These are phyloP conservation scores for Escovopsis sp. DNA, from an alignment of 2,329 filamentous ascomycete species.

Conservation along the genomic window DNA sequence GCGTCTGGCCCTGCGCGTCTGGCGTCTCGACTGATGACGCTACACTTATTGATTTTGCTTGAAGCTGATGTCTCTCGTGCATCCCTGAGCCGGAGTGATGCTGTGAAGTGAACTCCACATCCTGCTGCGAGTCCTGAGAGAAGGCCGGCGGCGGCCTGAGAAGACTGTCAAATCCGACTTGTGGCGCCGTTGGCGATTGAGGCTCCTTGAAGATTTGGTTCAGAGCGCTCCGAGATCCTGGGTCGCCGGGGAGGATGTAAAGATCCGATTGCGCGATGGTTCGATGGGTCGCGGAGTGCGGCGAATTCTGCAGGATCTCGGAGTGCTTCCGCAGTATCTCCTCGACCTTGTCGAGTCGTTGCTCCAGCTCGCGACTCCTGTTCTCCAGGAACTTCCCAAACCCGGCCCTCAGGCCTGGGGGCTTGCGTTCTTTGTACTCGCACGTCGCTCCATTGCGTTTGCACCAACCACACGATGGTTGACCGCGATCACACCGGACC, in stretches of 20 bases:
- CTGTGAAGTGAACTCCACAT: background rate
- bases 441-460: slow-evolving; percentile 46
- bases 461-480: slow-evolving; percentile 58
- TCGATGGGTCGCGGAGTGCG: slow-evolving; percentile 22
- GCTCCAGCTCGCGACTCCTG: slow-evolving; percentile 22
- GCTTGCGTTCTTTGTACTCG: slow-evolving; percentile 56
- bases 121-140: background rate
- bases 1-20: slow-evolving; percentile 24
- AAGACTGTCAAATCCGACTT: slow-evolving; percentile 40
- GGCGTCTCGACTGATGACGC: slow-evolving; percentile 20
- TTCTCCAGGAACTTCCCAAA: slow-evolving; percentile 63
- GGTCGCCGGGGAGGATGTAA: slow-evolving; percentile 37
- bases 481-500: slow-evolving; percentile 64
- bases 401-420: slow-evolving; percentile 48
- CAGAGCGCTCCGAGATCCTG: slow-evolving; percentile 38
- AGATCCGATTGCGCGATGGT: slow-evolving; percentile 29
- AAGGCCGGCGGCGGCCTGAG: background rate
- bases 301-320: slow-evolving; percentile 47
- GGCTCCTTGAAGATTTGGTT: slow-evolving; percentile 32
- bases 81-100: slow-evolving; percentile 28
- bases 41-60: slow-evolving; percentile 27
- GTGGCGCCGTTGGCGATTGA: slow-evolving; percentile 35
- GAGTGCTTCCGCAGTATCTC: slow-evolving; percentile 50
- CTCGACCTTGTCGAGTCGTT: slow-evolving; percentile 46
- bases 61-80: slow-evolving; percentile 35